Percentiles rank a stretch among this genome's conserved stretches.
These are phyloP conservation scores for Salisapilia sapeloensis DNA, from an alignment of 352 stramenopile genomes.

Conservation along the genomic window DNA sequence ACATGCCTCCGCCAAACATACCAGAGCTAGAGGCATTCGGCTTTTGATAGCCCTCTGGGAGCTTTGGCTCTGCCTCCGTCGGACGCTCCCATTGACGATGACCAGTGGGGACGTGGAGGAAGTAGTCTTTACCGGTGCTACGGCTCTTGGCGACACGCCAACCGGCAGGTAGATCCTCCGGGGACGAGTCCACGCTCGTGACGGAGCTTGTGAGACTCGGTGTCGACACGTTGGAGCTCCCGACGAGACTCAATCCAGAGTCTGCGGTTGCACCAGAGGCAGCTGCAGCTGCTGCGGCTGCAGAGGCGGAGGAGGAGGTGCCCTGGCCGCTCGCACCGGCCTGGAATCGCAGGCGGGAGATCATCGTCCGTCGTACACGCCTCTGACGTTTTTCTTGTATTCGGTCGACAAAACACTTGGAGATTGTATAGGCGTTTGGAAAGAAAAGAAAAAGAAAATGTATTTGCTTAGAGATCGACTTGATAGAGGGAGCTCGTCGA, in stretches of 20 bases:
- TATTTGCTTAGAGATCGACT: no score
- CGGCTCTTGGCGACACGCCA: constrained; percentile 59
- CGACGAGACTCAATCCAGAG: constrained; percentile 16
- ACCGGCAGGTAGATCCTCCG: constrained; percentile 25
- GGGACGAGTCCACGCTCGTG: constrained; percentile 4
- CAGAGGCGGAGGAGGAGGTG: constrained; percentile 4
- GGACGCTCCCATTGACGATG: constrained; percentile 52
- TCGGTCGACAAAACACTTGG: no score
- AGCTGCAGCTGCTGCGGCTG: constrained; percentile 20
- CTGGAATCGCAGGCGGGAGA: constrained; percentile 42
- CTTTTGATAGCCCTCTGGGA: constrained; percentile 3
- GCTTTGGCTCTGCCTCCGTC: constrained; percentile 43
- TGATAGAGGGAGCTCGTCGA: constrained; percentile 55
- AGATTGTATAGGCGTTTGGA: no score
- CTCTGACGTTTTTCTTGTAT: no score
- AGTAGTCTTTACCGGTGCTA: constrained; percentile 49
- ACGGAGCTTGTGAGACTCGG: constrained; percentile 2
- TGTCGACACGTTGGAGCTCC: constrained; percentile 14
- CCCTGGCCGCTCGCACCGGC: not conserved
- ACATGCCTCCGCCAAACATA: not conserved
- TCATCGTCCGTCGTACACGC: constrained; percentile 18
- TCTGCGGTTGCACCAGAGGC: constrained; percentile 16
- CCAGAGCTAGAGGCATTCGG: not conserved
- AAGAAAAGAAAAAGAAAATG: no score
- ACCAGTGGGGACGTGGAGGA: constrained; percentile 44